Evolutionary conservation across 2,329 filamentous ascomycete species (phyloP).

Genomic region (Talaromyces islandicus): DNA sequence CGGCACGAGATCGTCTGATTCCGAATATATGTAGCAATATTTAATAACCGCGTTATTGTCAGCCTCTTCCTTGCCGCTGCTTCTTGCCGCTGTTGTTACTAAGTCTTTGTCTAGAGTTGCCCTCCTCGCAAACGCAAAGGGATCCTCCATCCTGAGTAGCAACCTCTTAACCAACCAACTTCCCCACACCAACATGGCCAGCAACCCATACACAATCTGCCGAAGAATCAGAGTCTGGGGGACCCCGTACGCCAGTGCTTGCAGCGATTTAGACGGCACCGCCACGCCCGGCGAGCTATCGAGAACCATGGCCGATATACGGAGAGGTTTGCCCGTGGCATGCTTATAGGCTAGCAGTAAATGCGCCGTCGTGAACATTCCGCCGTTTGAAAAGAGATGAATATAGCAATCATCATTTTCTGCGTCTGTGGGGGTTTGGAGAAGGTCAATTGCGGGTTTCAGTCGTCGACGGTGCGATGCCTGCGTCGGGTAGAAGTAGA

Average conservation of each 20-base stretch:
- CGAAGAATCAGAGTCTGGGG: constrained; percentile 26
- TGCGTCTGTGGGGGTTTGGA: constrained; percentile 12
- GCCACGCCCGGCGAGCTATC: constrained; percentile 42
- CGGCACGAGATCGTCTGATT: constrained; percentile 31
- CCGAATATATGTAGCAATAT: constrained; percentile 35
- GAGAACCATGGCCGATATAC: constrained; percentile 37
- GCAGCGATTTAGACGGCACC: constrained; percentile 19
- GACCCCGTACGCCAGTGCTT: constrained; percentile 31
- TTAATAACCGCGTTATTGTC: neutral
- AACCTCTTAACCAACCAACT: constrained; percentile 14
- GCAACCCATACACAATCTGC: constrained; percentile 18
- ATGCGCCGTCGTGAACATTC: constrained; percentile 32
- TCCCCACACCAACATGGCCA: constrained; percentile 20
- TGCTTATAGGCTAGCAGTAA: constrained; percentile 34
- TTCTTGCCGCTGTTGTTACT: constrained; percentile 11
- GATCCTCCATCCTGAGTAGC: constrained; percentile 13
- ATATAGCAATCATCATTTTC: constrained; percentile 25
- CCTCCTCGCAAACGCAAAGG: constrained; percentile 21
- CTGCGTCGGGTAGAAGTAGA: constrained; percentile 22
- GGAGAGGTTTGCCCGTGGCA: constrained; percentile 28
- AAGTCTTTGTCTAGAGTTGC: constrained; percentile 25
- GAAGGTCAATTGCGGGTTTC: constrained; percentile 31
- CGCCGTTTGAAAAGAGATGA: constrained; percentile 49
- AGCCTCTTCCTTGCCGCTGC: constrained; percentile 11
- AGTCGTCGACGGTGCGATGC: constrained; percentile 22